A percentile compares a stretch with the other conserved stretches of the same genome.
These are phyloP conservation scores for Ustilago sp. DNA, from an alignment of 1,284 basidiomycete species.

Conservation along the genomic window DNA sequence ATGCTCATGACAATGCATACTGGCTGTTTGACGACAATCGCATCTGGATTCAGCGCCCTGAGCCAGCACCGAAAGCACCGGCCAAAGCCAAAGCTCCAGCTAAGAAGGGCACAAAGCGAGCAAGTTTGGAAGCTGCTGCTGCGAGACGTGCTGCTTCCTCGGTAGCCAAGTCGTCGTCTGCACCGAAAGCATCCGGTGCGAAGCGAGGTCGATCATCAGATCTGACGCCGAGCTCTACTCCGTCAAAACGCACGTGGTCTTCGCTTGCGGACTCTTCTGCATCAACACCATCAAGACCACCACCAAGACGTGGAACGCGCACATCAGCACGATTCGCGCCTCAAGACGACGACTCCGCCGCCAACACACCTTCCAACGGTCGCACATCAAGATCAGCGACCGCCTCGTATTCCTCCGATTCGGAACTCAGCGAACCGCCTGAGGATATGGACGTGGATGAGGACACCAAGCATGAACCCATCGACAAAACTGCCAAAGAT, in stretches of 20 bases:
- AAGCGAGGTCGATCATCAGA: slow-evolving; percentile 74
- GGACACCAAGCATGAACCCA: slow-evolving; percentile 7
- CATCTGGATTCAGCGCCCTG: slow-evolving; percentile 82
- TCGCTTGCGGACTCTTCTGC: slow-evolving; percentile 31
- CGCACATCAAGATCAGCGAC: slow-evolving; percentile 22
- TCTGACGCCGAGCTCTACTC: slow-evolving; percentile 31
- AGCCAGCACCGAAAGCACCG: slow-evolving; percentile 60
- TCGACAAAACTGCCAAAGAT: not conserved
- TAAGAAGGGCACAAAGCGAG: slow-evolving; percentile 52
- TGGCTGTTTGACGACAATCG: slow-evolving; percentile 89
- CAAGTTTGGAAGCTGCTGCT: slow-evolving; percentile 40
- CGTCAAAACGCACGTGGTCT: slow-evolving; percentile 40
- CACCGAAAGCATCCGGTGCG: slow-evolving; percentile 49
- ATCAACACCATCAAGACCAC: slow-evolving; percentile 36
- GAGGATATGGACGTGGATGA: slow-evolving; percentile 35
- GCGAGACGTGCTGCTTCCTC: slow-evolving; percentile 66
- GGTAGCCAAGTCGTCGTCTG: slow-evolving; percentile 54
- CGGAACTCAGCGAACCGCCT: slow-evolving; percentile 64
- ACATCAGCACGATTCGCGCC: slow-evolving; percentile 44
- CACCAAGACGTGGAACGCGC: slow-evolving; percentile 37
- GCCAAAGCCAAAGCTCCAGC: slow-evolving; percentile 38
- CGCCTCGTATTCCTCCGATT: slow-evolving; percentile 41
- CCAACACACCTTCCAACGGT: slow-evolving; percentile 19
- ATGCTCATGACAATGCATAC: slow-evolving; percentile 83
- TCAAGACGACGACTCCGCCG: slow-evolving; percentile 26